phyloP scores from a whole-genome alignment of 176 grass and related monocot genomes.

The Triticum timopheevii region DNA sequence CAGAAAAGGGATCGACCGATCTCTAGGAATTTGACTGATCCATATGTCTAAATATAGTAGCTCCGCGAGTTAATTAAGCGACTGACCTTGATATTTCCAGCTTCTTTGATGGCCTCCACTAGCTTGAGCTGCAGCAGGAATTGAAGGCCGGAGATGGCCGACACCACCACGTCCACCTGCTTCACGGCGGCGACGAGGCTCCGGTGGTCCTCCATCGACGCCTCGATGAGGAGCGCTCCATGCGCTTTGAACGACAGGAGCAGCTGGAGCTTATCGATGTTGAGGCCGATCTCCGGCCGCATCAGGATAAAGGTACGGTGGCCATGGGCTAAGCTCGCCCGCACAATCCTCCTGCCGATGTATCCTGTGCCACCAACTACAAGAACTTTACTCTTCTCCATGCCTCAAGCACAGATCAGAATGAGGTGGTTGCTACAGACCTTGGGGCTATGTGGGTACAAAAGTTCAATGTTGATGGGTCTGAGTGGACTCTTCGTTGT shows the following conservation, averaged over 20 bases:
- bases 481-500: not conserved
- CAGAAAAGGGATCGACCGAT: not conserved
- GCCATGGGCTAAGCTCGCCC: conserved; percentile 39
- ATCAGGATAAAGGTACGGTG: conserved; percentile 52
- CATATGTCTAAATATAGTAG: not conserved
- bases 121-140: conserved; percentile 50
- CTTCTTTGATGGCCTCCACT: conserved; percentile 66
- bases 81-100: conserved; percentile 57
- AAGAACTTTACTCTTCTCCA: conserved; percentile 27
- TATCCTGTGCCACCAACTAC: conserved; percentile 44
- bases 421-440: not conserved
- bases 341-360: conserved; percentile 38
- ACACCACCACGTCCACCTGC: conserved; percentile 65
- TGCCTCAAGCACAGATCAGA: not conserved
- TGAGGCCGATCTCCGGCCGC: conserved; percentile 44
- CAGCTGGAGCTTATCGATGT: conserved; percentile 43
- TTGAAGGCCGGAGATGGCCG: conserved; percentile 24
- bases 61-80: not conserved
- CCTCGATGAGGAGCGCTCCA: conserved; percentile 51
- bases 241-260: conserved; percentile 55
- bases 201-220: conserved; percentile 44
- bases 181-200: conserved; percentile 50
- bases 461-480: not conserved
- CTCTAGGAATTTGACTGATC: not conserved
- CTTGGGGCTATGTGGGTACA: not conserved